Evolutionary conservation across 106 monocot species (phyloP).

Genomic region (Phalaenopsis equestris): DNA sequence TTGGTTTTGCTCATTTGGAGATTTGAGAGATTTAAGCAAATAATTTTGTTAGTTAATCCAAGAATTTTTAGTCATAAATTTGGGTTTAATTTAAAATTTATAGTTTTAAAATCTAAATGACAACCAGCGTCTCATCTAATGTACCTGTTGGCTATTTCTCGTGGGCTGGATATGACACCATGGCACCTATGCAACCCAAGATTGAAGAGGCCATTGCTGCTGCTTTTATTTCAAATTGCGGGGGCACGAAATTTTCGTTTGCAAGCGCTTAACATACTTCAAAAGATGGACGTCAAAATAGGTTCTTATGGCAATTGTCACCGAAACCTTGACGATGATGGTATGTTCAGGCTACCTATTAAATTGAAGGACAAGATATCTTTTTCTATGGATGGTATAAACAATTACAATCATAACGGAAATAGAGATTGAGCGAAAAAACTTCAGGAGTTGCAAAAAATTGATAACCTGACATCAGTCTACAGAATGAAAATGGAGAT

Average conservation of each 20-base stretch:
- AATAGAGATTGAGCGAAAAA: not conserved
- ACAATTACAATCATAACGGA: not conserved
- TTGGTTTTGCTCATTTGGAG: too few species aligned
- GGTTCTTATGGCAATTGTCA: slow-evolving; percentile 90
- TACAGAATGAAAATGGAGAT: not conserved
- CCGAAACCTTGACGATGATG: slow-evolving; percentile 56
- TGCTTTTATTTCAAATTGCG: slow-evolving; percentile 93
- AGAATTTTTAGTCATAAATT: too few species aligned
- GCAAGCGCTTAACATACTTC: slow-evolving; percentile 57
- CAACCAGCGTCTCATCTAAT: slow-evolving; percentile 89
- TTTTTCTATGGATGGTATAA: too few species aligned
- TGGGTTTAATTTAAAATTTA: too few species aligned
- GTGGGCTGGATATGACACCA: slow-evolving; percentile 91
- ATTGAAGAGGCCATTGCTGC: slow-evolving; percentile 71
- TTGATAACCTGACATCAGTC: not conserved
- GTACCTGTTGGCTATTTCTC: slow-evolving; percentile 93
- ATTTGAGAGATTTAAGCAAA: too few species aligned
- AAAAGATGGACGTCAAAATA: slow-evolving; percentile 50
- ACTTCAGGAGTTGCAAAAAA: not conserved
- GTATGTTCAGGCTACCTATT: slow-evolving; percentile 25
- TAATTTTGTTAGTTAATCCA: too few species aligned
- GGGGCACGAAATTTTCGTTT: slow-evolving; percentile 76
- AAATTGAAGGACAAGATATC: not conserved
- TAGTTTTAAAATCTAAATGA: slow-evolving; percentile 76
- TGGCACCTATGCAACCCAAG: slow-evolving; percentile 74